Base-by-base conservation (phyloP, 2,329 filamentous ascomycete species). In the Volutella citrinella region DNA sequence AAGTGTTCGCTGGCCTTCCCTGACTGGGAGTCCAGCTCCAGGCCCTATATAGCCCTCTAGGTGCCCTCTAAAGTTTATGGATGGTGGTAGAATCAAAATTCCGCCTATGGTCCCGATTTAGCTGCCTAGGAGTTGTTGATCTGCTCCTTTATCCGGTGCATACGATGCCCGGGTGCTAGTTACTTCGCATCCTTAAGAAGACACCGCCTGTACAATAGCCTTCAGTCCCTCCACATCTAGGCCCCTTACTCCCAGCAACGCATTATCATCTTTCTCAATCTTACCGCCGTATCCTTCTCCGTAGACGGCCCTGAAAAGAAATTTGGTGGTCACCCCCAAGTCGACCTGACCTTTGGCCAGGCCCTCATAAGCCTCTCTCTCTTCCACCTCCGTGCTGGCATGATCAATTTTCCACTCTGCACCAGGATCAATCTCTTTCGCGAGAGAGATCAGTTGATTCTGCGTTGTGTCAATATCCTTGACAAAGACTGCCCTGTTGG, bases 261-360 rank as follows among this genome's bases (percentile, higher is more conserved):
- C 29, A 17, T 31, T 31, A 15, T 31, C 29, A 14, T 19, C 29
- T 12, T 31, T 22, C 18, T 21, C 12, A 31, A 31, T 19, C 29
- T 22, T 19, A 12, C 18, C 17, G 12, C 29, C 29, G 19, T 31
- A 31, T 14, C 29, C 29, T 11, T 31, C 29, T 13, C 11, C 29
- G 14, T 19, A 31, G 60, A 11, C 22, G 22, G 22, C 22, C 10
- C 22, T 24, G 22, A 24, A 24, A 11, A 24, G 6, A 12, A 24
- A 24, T 14, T 24, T 24, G 22, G 14, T 6, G 22, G 14, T 24
- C 12, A 24, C 22, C 7, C 22, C 10, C 6, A 24, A 6, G 22
- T 24, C 22, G 14, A 12, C 22, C 22, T 24, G 22, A 6, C 22
- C 22, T 11, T 24, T 24, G 7, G 22, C 22, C 6, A 24, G 22